phyloP scores from a whole-genome alignment of 352 stramenopile genomes.

The Detonula confervacea region DNA sequence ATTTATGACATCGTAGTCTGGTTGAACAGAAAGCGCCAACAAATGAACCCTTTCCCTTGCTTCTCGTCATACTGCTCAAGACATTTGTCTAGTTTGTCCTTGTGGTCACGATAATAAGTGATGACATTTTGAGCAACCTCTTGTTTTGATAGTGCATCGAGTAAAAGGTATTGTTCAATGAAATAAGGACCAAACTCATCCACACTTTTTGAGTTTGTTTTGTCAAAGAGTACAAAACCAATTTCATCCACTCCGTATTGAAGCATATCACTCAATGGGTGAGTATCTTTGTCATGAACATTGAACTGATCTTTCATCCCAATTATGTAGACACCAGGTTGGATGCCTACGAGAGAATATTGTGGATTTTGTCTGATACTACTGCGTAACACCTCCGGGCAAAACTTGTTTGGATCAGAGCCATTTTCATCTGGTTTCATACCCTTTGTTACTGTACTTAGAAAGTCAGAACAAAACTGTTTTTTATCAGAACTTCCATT shows the following conservation, averaged over 20 bases:
- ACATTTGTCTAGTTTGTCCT: conserved; percentile 53
- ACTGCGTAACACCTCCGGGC: conserved; percentile 48
- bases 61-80: conserved; percentile 64
- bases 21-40: conserved; percentile 74
- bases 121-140: conserved; percentile 75
- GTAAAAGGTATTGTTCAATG: conserved; percentile 66
- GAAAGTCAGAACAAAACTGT: conserved; percentile 53
- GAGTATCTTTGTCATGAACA: conserved; percentile 48
- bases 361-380: conserved; percentile 67
- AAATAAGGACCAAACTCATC: conserved; percentile 71
- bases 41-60: conserved; percentile 71
- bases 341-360: conserved; percentile 61
- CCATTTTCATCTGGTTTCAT: conserved; percentile 24
- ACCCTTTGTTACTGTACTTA: conserved; percentile 40
- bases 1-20: conserved; percentile 34
- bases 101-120: conserved; percentile 65
- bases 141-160: conserved; percentile 64
- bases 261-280: conserved; percentile 47
- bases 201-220: conserved; percentile 54
- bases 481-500: conserved; percentile 7
- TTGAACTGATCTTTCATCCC: conserved; percentile 80
- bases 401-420: conserved; percentile 29
- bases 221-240: conserved; percentile 71
- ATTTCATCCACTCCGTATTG: conserved; percentile 66
- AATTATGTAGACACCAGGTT: conserved; percentile 65